Conservation (phyloP, 2,329 filamentous ascomycete species). For the Fusarium miscanthi region DNA sequence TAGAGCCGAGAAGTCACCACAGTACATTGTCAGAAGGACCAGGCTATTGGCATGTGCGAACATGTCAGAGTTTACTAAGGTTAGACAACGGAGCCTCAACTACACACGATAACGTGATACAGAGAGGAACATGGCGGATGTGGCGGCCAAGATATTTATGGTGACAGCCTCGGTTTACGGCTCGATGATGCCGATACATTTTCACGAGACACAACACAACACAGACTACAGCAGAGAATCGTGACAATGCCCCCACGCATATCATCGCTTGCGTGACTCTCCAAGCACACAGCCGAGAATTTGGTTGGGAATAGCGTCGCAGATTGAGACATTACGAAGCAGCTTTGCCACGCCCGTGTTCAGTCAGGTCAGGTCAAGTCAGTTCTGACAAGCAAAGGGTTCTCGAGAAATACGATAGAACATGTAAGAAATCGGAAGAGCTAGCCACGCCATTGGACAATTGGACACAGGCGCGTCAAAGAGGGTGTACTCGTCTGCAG, state of each 20-base stretch:
- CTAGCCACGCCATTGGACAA: conserved; percentile 27
- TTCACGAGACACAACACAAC: background rate
- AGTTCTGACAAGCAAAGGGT: conserved; percentile 1
- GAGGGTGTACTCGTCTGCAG: conserved; percentile 22
- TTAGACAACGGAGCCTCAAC: conserved; percentile 32
- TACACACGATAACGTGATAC: background rate
- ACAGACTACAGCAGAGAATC: background rate
- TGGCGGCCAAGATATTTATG: conserved; percentile 9
- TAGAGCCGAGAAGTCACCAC: conserved; percentile 19
- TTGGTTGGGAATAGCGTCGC: conserved; percentile 33
- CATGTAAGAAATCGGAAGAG: conserved; percentile 3
- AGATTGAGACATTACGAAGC: conserved; percentile 36
- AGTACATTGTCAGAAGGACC: background rate
- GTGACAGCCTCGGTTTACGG: conserved; percentile 22
- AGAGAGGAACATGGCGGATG: conserved; percentile 5
- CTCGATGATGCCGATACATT: conserved; percentile 21
- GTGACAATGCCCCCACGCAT: conserved; percentile 23
- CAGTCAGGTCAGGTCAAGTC: background rate
- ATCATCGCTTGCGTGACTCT: conserved; percentile 28
- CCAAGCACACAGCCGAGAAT: conserved; percentile 19
- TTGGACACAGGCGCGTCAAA: conserved; percentile 14
- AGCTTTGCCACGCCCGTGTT: conserved; percentile 28
- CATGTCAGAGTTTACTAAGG: background rate
- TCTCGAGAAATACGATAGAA: conserved; percentile 20
- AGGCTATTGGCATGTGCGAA: conserved; percentile 26